Evolutionary conservation across 2,329 filamentous ascomycete genomes (phyloP).

Genomic region (Xylaria sp.): DNA sequence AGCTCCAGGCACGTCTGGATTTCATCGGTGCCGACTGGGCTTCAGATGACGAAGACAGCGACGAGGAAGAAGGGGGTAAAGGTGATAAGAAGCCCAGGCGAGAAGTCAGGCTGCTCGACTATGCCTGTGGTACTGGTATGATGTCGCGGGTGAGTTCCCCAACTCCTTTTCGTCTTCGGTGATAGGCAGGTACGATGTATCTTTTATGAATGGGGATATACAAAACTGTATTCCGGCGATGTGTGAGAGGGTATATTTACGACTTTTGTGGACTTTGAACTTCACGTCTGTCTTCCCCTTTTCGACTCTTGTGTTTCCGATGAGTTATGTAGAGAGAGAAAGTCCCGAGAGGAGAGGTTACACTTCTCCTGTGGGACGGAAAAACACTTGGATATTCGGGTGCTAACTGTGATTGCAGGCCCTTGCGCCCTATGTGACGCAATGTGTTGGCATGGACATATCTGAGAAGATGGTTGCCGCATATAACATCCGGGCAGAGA

Average conservation of each 20-base stretch:
- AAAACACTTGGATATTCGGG: background rate
- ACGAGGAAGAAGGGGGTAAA: conserved; percentile 41
- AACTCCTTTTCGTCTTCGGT: background rate
- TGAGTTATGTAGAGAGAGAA: background rate
- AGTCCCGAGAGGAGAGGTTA: background rate
- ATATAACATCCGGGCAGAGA: conserved; percentile 70
- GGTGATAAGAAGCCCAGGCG: conserved; percentile 41
- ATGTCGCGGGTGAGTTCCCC: conserved; percentile 66
- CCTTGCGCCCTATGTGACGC: conserved; percentile 69
- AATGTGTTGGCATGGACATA: conserved; percentile 75
- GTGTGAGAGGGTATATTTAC: background rate
- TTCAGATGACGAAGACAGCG: conserved; percentile 50
- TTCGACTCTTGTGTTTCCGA: background rate
- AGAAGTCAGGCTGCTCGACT: conserved; percentile 71
- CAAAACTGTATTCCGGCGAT: background rate
- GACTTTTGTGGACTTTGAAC: background rate
- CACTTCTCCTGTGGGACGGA: background rate
- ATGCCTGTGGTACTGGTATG: conserved; percentile 78
- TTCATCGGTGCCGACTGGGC: conserved; percentile 72
- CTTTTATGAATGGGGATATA: background rate
- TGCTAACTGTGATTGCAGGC: conserved; percentile 53
- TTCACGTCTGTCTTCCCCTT: background rate
- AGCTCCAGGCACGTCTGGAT: conserved; percentile 62
- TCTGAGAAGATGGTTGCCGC: conserved; percentile 74
- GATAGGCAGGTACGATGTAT: background rate